These are phyloP conservation scores for Geranomyces michiganensis DNA, from an alignment of 192 early-diverging fungal genomes.

Conservation along the genomic window DNA sequence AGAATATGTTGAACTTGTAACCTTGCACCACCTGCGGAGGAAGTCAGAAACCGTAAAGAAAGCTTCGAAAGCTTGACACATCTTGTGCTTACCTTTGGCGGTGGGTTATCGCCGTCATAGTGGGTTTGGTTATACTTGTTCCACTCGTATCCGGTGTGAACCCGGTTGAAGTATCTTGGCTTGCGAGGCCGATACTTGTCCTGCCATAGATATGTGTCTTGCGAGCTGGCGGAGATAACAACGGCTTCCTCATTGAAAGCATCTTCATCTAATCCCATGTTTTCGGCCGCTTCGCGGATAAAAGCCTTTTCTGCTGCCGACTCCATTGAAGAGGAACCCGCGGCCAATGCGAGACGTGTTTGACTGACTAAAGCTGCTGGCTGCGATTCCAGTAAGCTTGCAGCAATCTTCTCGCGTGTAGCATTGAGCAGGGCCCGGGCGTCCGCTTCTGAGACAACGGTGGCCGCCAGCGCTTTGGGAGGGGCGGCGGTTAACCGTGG, in stretches of 20 bases:
- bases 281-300: conserved; percentile 69
- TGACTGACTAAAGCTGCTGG: background rate
- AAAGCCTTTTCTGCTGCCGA: conserved; percentile 36
- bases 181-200: conserved; percentile 96
- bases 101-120: conserved; percentile 96
- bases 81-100: conserved; percentile 71
- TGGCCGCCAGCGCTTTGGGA: background rate
- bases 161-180: conserved; percentile 94
- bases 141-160: conserved; percentile 98
- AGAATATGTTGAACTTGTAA: conserved; percentile 99
- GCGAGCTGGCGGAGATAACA: conserved; percentile 62
- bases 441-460: background rate
- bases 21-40: conserved; percentile 81
- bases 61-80: background rate
- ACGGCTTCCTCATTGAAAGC: conserved; percentile 63
- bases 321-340: conserved; percentile 4
- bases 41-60: background rate
- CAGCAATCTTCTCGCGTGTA: conserved; percentile 1
- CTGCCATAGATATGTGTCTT: conserved; percentile 49
- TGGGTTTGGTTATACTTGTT: conserved; percentile 99
- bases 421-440: background rate
- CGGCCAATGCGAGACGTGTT: background rate
- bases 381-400: background rate
- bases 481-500: background rate
- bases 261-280: conserved; percentile 78